Conservation (phyloP, 1,284 basidiomycete genomes). For the Apiotrichum montevideense region DNA sequence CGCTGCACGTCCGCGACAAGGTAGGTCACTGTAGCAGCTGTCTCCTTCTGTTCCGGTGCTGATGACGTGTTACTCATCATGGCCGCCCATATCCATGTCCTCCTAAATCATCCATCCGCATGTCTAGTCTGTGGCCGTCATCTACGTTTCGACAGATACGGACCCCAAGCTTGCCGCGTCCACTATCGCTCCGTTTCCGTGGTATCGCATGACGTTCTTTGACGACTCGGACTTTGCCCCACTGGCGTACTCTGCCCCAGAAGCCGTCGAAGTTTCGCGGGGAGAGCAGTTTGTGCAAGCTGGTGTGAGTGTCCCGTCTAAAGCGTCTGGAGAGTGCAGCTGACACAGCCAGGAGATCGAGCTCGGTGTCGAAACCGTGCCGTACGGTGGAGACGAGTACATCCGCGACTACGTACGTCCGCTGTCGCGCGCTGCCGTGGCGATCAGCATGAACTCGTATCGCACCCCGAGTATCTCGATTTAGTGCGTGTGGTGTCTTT, state of each 20-base stretch:
- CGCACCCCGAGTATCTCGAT: conserved; percentile 43
- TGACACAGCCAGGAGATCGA: conserved; percentile 34
- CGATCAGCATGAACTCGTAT: conserved; percentile 36
- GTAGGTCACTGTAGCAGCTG: conserved; percentile 1
- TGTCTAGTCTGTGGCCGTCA: conserved; percentile 26
- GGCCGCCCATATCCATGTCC: not conserved
- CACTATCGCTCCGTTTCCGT: conserved; percentile 38
- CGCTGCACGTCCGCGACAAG: conserved; percentile 11
- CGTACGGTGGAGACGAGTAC: conserved; percentile 40
- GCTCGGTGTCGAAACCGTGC: conserved; percentile 35
- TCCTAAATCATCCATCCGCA: no score
- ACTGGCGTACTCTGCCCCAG: conserved; percentile 27
- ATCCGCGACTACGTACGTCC: conserved; percentile 45
- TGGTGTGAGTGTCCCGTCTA: conserved; percentile 31
- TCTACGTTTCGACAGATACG: conserved; percentile 46
- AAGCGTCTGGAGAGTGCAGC: not conserved
- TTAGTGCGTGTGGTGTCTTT: conserved; percentile 35
- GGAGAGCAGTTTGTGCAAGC: conserved; percentile 47
- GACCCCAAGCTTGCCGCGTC: conserved; percentile 24
- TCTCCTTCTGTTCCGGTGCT: no score
- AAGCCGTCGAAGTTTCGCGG: conserved; percentile 40
- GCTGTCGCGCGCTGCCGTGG: conserved; percentile 43
- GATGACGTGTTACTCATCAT: no score
- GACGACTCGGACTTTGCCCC: conserved; percentile 48
- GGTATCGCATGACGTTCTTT: conserved; percentile 43